phyloP scores from a whole-genome alignment of 1,284 basidiomycete species.

The Ganoderma lucidum region DNA sequence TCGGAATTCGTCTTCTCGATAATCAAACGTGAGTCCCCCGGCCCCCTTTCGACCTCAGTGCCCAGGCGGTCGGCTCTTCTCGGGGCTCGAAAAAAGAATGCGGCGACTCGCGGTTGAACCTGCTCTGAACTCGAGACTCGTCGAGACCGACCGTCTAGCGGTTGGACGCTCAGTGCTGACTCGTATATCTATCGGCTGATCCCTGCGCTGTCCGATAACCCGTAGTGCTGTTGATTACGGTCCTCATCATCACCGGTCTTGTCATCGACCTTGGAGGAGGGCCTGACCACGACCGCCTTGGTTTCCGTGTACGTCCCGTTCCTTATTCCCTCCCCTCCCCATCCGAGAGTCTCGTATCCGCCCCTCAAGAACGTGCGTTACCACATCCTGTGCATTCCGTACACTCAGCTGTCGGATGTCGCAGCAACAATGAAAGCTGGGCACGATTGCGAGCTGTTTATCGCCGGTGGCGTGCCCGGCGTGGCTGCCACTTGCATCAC shows the following conservation, averaged over 20 bases:
- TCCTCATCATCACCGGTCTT: constrained; percentile 70
- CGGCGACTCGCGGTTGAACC: too few species aligned
- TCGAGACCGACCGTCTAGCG: neutral
- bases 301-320: constrained; percentile 59
- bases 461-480: neutral
- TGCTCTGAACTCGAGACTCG: neutral
- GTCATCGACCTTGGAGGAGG: constrained; percentile 79
- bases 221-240: constrained; percentile 62
- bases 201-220: neutral
- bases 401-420: neutral
- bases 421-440: neutral
- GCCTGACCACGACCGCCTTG: constrained; percentile 62
- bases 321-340: neutral
- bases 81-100: neutral
- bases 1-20: constrained; percentile 72
- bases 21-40: constrained; percentile 58
- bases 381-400: too few species aligned
- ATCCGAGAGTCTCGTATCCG: neutral
- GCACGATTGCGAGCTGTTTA: neutral
- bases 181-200: neutral
- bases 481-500: neutral
- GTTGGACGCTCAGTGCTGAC: constrained; percentile 28
- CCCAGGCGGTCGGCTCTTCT: neutral
- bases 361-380: neutral
- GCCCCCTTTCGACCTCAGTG: neutral